phyloP scores from a whole-genome alignment of 805 yeast genomes.

The Monosporozyma aquatica region DNA sequence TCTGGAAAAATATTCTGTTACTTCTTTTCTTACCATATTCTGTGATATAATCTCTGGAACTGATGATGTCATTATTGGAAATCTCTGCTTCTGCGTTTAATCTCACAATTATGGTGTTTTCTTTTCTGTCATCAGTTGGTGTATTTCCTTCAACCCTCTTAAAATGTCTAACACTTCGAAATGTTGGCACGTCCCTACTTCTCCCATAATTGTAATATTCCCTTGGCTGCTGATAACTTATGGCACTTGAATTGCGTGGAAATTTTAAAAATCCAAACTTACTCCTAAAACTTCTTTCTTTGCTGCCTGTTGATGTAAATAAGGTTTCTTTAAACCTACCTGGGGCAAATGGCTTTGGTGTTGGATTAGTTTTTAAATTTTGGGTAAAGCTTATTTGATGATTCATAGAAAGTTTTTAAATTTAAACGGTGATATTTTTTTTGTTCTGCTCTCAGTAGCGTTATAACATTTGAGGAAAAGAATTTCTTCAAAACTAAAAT shows the following conservation, averaged over 20 bases:
- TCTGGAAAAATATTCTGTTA: slow-evolving; percentile 4
- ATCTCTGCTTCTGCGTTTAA: background rate
- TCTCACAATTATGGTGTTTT: background rate
- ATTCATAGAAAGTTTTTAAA: no score
- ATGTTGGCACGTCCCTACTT: background rate
- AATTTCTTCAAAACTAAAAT: no score
- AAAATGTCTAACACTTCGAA: background rate
- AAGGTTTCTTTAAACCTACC: no score
- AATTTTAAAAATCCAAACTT: background rate
- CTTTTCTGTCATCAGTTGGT: background rate
- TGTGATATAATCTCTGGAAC: background rate
- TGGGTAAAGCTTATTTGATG: no score
- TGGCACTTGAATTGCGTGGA: background rate
- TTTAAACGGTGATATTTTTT: no score
- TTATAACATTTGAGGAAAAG: no score
- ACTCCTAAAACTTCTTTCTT: background rate
- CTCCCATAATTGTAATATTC: background rate
- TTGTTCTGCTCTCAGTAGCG: no score
- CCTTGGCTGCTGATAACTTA: background rate
- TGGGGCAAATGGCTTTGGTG: no score
- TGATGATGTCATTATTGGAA: background rate
- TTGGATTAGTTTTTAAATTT: no score
- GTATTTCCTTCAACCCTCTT: background rate
- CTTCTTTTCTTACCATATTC: background rate
- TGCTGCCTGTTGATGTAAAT: no score